phyloP scores from a whole-genome alignment of 768 basidiomycete species.

The Suillus ampliporus region DNA sequence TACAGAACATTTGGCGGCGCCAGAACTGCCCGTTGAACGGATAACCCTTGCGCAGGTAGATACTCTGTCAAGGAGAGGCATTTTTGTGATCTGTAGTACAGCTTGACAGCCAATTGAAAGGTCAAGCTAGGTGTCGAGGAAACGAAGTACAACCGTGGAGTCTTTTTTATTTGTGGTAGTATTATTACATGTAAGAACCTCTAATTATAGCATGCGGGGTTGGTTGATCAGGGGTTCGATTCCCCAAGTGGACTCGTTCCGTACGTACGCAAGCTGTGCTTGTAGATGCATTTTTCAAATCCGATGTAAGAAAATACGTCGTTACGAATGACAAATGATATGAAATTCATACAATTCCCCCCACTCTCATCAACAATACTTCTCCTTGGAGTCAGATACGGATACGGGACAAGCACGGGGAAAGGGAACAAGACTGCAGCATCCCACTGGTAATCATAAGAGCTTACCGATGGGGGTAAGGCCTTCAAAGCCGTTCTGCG shows the following conservation, averaged over 20 bases:
- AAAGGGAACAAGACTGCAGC: not conserved
- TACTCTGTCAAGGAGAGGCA: conserved; percentile 12
- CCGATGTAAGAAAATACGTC: not conserved
- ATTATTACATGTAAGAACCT: not conserved
- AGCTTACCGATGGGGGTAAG: conserved; percentile 43
- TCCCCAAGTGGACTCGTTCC: too few relatives aligned
- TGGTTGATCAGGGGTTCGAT: not conserved
- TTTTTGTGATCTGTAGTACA: not conserved
- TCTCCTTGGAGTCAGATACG: too few relatives aligned
- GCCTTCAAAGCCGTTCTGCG: conserved; percentile 40
- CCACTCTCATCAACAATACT: not conserved
- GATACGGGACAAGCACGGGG: too few relatives aligned
- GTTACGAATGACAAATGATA: not conserved
- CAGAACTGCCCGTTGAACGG: conserved; percentile 7
- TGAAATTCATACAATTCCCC: not conserved
- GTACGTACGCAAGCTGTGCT: too few relatives aligned
- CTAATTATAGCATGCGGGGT: not conserved
- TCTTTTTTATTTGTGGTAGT: too few relatives aligned
- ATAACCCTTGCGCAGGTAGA: conserved; percentile 5
- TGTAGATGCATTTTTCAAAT: not conserved
- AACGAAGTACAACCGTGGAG: not conserved
- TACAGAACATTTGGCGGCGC: not conserved
- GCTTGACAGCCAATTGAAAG: not conserved
- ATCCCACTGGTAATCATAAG: conserved; percentile 29
- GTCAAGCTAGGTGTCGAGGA: not conserved